A percentile compares a stretch with the other conserved stretches of the same genome.
These are phyloP conservation scores for Pseudogymnoascus sp. DNA, from an alignment of 2,329 filamentous ascomycete species.

Conservation along the genomic window DNA sequence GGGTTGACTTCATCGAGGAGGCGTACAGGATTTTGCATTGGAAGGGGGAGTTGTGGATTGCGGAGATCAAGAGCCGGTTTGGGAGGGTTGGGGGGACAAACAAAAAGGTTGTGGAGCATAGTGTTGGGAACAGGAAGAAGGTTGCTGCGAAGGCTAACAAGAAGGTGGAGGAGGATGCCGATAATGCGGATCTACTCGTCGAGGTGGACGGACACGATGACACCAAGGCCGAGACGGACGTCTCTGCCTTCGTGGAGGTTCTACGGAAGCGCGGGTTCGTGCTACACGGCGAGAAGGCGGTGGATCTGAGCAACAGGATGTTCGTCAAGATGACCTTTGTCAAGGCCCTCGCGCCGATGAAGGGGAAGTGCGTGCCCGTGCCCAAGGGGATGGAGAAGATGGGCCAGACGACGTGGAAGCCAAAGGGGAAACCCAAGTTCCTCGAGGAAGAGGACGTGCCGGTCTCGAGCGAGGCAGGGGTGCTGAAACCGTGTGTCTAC, in stretches of 20 bases:
- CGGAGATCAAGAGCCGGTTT: conserved; percentile 94
- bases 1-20: conserved; percentile 93
- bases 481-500: conserved; percentile 93
- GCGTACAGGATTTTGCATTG: conserved; percentile 84
- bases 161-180: conserved; percentile 36
- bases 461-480: conserved; percentile 52
- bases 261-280: conserved; percentile 74
- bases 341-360: conserved; percentile 66
- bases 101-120: conserved; percentile 48
- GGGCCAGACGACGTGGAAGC: conserved; percentile 55
- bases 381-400: conserved; percentile 37
- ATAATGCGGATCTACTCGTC: conserved; percentile 53
- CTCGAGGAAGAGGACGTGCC: conserved; percentile 55
- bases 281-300: conserved; percentile 59
- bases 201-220: conserved; percentile 62
- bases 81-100: conserved; percentile 46
- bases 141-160: conserved; percentile 35
- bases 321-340: conserved; percentile 96
- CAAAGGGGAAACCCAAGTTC: conserved; percentile 69
- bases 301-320: conserved; percentile 92
- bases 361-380: conserved; percentile 60
- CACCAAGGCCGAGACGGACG: conserved; percentile 67
- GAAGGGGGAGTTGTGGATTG: conserved; percentile 94
- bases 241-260: conserved; percentile 77
- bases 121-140: conserved; percentile 61